A percentile compares a stretch with the other conserved stretches of the same genome.
Conservation (phyloP, 495 filamentous ascomycete genomes). For the Pyrenopolyporus hunteri region DNA sequence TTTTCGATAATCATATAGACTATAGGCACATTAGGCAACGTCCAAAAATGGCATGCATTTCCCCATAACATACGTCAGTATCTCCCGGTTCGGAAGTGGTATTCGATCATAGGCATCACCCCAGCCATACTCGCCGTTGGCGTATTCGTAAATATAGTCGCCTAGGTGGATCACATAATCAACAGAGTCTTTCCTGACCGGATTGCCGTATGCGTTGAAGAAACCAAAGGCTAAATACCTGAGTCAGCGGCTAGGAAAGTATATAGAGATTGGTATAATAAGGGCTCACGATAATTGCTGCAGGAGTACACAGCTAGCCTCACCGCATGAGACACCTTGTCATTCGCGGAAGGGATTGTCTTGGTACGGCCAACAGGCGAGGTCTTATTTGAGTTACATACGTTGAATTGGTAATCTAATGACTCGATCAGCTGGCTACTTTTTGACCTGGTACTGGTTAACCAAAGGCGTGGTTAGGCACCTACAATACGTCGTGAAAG, state of each 20-base stretch:
- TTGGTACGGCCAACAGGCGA: constrained; percentile 59
- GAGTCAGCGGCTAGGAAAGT: constrained; percentile 27
- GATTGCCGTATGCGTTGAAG: constrained; percentile 69
- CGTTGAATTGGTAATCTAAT: constrained; percentile 55
- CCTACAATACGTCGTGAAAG: constrained; percentile 62
- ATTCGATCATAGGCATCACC: constrained; percentile 57
- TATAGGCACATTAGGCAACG: constrained; percentile 32
- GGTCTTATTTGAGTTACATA: constrained; percentile 52
- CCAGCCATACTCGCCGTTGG: constrained; percentile 61
- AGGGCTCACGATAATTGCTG: constrained; percentile 54
- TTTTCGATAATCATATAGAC: constrained; percentile 64
- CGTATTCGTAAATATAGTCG: constrained; percentile 71
- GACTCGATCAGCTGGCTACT: not conserved
- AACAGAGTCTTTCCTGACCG: constrained; percentile 66
- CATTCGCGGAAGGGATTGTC: constrained; percentile 52
- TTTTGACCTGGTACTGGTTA: not conserved
- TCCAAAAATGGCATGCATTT: constrained; percentile 5
- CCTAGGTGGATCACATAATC: constrained; percentile 70
- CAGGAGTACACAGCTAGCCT: constrained; percentile 60
- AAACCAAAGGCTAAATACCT: constrained; percentile 55
- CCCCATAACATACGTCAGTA: constrained; percentile 44
- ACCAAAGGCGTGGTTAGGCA: not conserved
- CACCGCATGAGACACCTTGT: constrained; percentile 46
- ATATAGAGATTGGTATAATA: constrained; percentile 8
- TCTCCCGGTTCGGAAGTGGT: constrained; percentile 60